Evolutionary conservation across 352 stramenopile genomes (phyloP), one percentile per base, ranked within the genome.

Genomic region (Pythium brachiatum): DNA sequence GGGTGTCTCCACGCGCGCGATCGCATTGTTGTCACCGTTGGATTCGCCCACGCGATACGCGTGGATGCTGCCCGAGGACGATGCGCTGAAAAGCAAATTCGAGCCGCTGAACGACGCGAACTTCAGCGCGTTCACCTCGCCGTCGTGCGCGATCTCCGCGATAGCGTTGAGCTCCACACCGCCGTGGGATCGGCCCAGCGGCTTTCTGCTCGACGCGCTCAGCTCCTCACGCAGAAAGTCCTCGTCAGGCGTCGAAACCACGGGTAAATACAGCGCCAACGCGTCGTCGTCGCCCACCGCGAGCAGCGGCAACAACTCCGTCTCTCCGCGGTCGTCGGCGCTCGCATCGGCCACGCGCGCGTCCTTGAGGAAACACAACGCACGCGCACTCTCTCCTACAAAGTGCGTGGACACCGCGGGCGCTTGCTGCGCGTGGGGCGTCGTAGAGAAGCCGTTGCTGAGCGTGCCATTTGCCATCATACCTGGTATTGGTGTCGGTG

Each of bases 361-460:
- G 64, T 88, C 78, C 53, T 77, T 85, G 53, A 89, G 66, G 44
- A 89, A 79, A 62, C 75, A 86, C 52, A 91, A 50, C 43, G 82
- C 71, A 38, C 74, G 72, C 27, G 86, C 70, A 64, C 86, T 88
- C 59, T 88, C 80, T 48, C 69, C 69, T 61, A 88, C 74, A 50
- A 88, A 88, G 66, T 88, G 82, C 62, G 73, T 91, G 36, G 79
- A 88, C 36, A 73, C 39, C 0, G 53, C 39, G 8, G 60, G 41
- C 29, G 39, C 34, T 18, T 48, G 44, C 44, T 52, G 44, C 51
- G 52, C 25, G 29, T 29, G 27, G 16, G 38, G 25, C 25, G 53
- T 1, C n/a, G 38, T 21, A 9, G 23, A 31, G 44, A 52, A 53
- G 58, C 53, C 62, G 29, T 63, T 64, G 60, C 62, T 85, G 57